Base-by-base conservation (phyloP, 768 basidiomycete genomes). In the Pilatotrama ljubarskyi region DNA sequence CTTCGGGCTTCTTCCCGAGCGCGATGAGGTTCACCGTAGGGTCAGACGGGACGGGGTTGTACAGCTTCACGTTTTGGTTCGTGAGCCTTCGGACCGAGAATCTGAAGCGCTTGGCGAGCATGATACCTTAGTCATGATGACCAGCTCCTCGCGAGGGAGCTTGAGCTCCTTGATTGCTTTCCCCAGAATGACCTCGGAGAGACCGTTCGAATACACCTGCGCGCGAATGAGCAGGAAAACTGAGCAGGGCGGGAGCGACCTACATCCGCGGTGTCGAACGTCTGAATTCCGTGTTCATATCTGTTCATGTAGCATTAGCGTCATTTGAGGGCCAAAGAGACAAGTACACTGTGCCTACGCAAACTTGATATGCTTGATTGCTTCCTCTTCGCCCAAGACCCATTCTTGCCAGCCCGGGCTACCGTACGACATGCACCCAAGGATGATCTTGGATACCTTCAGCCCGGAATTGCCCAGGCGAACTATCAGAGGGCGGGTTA, bases 81-180 rank as follows among this genome's bases (percentile, higher is more conserved):
- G 29, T 32, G 5, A 32, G 29, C 29, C 10, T 4, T 32, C 29
- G 29, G 29, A 32, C 29, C 29, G 29, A 32, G 29, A 10, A 32
- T 10, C 10, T 32, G 29, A 32, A 32, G 38, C 38, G 32, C 17
- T 9, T 5, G 17, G 17, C 17, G 8, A 3, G 48, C 1, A 15
- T 6, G 7, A 25, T 26, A 77, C 74, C 66, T 81, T 83, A 47
- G 80, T 81, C 63, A 82, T 68, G 52, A 83, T 72, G 17, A 82
- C 80, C 26, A 81, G 63, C 62, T 76, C 73, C 10, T 79, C 78
- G 20, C 82, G 73, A 7, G 80, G 80, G n/a, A 79, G 66, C n/a
- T 76, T 59, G 47, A 74, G 69, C 65, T 76, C 52, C 62, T 78
- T 78, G 64, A 82, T 73, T 2, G 77, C 77, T 52, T 79, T 76